Base-by-base conservation (phyloP, 2,329 filamentous ascomycete species). In the Monilinia aucupariae region DNA sequence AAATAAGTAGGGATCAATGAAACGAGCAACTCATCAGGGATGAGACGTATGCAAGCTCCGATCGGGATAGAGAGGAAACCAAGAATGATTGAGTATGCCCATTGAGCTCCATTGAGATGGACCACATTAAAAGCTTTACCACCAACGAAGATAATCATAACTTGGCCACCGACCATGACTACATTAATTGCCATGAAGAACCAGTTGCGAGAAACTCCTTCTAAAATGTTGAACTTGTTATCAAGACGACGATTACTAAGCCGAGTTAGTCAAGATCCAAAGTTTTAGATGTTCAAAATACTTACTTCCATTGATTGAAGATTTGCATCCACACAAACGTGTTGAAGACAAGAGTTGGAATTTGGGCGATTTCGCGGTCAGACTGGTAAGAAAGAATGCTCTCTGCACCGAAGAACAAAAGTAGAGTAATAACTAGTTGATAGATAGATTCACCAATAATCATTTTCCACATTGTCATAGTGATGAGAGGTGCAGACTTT, bases 311-410 rank as follows among this genome's bases (percentile, higher is more conserved):
- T 74, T 96, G 89, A 77, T 97, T 97, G 80, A 97, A 97, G 70
- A 97, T 96, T 71, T 97, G 93, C 92, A 97, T 97, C 93, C 93
- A 97, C 60, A 97, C 93, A 74, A 97, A 97, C 0, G 91, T 94
- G 79, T 97, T 97, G 82, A 97, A 97, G 9, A 97, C 90, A 54
- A 97, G 82, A 3, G 92, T 96, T 62, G 86, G 80, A 64, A 96
- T 81, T 70, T 89, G 81, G 17, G 68, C 71, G 7, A 74, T 67
- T 43, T 82, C 74, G 41, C 78, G 71, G 37, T 80, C 76, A 4
- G 76, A 74, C 17, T 81, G 74, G 68, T 87, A 85, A 10, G 79
- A 79, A n/a, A 91, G 80, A 17, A 91, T 85, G 41, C 72, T 77
- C 64, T 76, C 76, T 56, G 82, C 85, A 39, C 84, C 91, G 69